Evolutionary conservation across 2,329 filamentous ascomycete genomes (phyloP), one percentile per base, ranked within the genome.

Genomic region (Pseudocercospora fuligena): DNA sequence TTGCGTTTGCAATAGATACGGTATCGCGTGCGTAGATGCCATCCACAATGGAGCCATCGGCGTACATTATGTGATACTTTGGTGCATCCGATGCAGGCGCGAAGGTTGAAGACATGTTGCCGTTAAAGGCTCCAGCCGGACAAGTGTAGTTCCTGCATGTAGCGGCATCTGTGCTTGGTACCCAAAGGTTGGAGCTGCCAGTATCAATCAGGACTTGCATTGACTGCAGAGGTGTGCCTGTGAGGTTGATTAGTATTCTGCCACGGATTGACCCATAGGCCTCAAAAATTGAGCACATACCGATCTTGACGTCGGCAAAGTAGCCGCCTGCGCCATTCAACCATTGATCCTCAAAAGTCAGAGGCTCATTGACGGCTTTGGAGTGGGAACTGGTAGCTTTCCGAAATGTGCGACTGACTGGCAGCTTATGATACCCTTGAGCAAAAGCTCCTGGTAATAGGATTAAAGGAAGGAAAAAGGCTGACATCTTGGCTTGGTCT

Each of bases 81-180:
- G 51, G 51, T 7, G 51, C 51, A 29, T 29, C 25, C 0, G 51
- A 16, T 25, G 51, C 51, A 54, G 51, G 21, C 25, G 25, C 51
- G 25, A 54, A 54, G 6, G 11, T 54, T 29, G 51, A 54, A 8
- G 51, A 54, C 21, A 29, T 27, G 25, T 54, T 54, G 23, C 21
- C 51, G 25, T 54, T 54, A 12, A 54, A 54, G 25, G 51, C 21
- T 54, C 51, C 51, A 14, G 51, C 51, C 25, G 51, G 51, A 54
- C 51, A 54, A 5, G 51, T 54, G 25, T 54, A 54, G n/a, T 54
- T 54, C 51, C 51, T 54, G 51, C 51, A 54, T 14, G 51, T 54
- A n/a, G 51, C 51, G 14, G 51, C 51, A 25, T 23, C 9, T 9
- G 21, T 54, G 51, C 51, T 54, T 16, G 51, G 51, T 11, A 54